These are phyloP conservation scores for Aegilops speltoides DNA, from an alignment of 176 grass and related monocot species.

Conservation along the genomic window DNA sequence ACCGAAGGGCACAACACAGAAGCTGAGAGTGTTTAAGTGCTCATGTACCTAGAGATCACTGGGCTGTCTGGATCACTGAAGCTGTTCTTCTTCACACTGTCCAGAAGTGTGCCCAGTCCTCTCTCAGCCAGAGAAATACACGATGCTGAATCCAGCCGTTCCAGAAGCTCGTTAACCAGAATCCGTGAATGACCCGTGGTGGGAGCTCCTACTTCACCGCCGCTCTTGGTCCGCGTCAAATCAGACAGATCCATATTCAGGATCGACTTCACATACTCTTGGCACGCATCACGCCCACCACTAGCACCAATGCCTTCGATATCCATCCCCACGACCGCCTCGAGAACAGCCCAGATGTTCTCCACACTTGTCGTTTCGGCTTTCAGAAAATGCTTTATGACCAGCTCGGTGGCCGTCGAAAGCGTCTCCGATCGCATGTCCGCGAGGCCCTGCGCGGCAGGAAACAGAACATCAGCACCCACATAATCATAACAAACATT, in stretches of 20 bases:
- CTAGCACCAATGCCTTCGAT: conserved; percentile 21
- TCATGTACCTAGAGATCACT: conserved; percentile 21
- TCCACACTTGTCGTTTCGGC: conserved; percentile 25
- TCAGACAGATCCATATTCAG: conserved; percentile 32
- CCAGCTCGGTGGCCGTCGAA: conserved; percentile 43
- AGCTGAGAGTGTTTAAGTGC: neutral
- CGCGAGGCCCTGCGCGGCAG: conserved; percentile 55
- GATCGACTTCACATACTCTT: conserved; percentile 46
- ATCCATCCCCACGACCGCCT: conserved; percentile 65
- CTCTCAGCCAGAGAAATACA: conserved; percentile 48
- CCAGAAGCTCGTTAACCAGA: conserved; percentile 63
- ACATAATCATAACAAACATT: neutral
- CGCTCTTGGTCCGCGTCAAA: neutral
- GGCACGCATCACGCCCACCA: conserved; percentile 4
- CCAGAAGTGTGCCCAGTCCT: conserved; percentile 39
- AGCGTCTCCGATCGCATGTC: conserved; percentile 47
- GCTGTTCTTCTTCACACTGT: conserved; percentile 26
- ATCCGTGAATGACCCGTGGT: conserved; percentile 30
- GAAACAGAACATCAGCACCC: neutral
- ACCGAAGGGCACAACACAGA: neutral
- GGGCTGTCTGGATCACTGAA: neutral
- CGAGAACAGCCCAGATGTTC: conserved; percentile 57
- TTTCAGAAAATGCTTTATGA: conserved; percentile 70
- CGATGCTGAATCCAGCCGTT: conserved; percentile 33
- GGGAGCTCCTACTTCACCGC: neutral